Evolutionary conservation across 2,329 filamentous ascomycete genomes (phyloP), one percentile per base, ranked within the genome.

Genomic region (Gnomoniopsis sp.): DNA sequence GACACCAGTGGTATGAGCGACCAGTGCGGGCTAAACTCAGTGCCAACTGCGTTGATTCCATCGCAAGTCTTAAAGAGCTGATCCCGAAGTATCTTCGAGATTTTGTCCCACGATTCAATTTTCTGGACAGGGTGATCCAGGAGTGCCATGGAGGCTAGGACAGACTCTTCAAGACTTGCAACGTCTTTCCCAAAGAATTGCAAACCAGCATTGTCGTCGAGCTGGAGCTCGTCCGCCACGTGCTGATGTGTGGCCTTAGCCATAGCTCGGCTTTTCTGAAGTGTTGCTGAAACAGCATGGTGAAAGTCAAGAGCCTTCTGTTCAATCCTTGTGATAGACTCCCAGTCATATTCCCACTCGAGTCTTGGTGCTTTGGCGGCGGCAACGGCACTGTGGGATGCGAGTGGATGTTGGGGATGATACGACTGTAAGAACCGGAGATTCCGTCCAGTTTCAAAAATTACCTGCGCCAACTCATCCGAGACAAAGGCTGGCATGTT

Each of bases 401-500:
- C 82, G 46, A 95, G 75, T 0, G 88, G 85, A 68, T 96, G 89
- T 2, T 86, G 77, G 6, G 89, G 82, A 68, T 95, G 89, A 64
- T 88, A 85, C 22, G 78, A 75, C 65, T 86, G 83, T 50, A 96
- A 77, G 55, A 95, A 86, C 8, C 89, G 84, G 50, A 96, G 73
- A 68, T 89, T 93, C 65, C 83, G 84, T 3, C 90, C 91, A 3
- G 87, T 89, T 69, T 96, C 90, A 63, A 93, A 93, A n/a, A 95
- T 84, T 6, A 80, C 76, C 53, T 83, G 80, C 3, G 85, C 87
- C 64, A 93, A 82, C 58, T 95, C 90, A 6, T 77, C 70, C 0
- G 87, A 82, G 48, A 96, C 79, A 64, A 95, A 95, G 2, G 79
- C 77, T 0, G 90, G 90, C 74, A 95, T 85, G 62, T 83, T 83